These are phyloP conservation scores for Penicillium lagena DNA, from an alignment of 495 filamentous ascomycete species.

Conservation along the genomic window DNA sequence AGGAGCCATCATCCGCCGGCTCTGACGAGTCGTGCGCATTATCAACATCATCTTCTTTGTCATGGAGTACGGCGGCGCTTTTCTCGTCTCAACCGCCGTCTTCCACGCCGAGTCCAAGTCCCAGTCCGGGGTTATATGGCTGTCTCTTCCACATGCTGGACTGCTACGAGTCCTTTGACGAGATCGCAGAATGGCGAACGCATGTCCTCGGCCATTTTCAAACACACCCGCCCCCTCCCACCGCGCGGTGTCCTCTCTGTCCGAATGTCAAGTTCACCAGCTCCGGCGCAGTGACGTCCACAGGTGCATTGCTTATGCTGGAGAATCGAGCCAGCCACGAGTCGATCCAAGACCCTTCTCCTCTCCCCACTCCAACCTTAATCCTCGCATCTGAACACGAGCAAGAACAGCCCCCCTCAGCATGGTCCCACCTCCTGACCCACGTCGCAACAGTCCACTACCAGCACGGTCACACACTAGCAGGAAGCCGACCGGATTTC, in stretches of 20 bases:
- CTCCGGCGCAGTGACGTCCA: conserved; percentile 1
- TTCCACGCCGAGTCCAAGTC: background rate
- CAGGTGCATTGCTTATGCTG: background rate
- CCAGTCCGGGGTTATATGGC: conserved; percentile 18
- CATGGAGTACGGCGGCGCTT: conserved; percentile 10
- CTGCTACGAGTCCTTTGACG: conserved; percentile 34
- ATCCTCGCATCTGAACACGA: too few relatives aligned
- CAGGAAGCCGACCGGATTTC: conserved; percentile 35
- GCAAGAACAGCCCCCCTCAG: conserved; percentile 3
- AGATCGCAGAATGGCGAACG: conserved; percentile 29
- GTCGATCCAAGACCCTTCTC: background rate
- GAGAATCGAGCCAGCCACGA: background rate
- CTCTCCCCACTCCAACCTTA: too few relatives aligned
- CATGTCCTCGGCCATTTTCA: conserved; percentile 40
- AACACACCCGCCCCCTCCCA: conserved; percentile 28
- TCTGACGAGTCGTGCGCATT: conserved; percentile 4
- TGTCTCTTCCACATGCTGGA: conserved; percentile 41
- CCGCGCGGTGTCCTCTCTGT: conserved; percentile 36
- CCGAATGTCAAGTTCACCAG: conserved; percentile 27
- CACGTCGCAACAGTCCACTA: conserved; percentile 34
- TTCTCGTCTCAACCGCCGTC: background rate
- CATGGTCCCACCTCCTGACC: conserved; percentile 35
- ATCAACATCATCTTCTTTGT: conserved; percentile 14
- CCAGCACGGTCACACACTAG: conserved; percentile 31
- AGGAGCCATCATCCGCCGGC: background rate